phyloP scores from a whole-genome alignment of 2,329 filamentous ascomycete species.

The Penicillium sp. region DNA sequence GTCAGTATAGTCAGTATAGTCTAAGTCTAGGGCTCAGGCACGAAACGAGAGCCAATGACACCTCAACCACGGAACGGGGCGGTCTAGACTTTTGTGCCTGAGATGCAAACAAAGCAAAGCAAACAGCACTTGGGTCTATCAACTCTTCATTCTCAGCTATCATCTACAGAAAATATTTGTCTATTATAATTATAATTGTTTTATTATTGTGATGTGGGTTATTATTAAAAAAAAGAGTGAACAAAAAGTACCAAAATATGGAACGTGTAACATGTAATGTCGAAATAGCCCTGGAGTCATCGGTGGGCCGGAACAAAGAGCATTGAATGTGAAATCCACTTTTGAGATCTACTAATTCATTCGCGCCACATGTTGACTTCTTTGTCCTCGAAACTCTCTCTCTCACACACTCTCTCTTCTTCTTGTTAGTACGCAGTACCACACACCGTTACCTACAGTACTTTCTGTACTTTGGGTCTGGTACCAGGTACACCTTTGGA shows the following conservation, averaged over 20 bases:
- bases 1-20: no score
- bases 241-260: neutral
- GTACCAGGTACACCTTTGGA: neutral
- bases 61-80: slow-evolving; percentile 21
- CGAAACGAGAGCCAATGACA: slow-evolving; percentile 6
- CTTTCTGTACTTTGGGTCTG: no score
- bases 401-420: neutral
- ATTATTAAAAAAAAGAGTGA: neutral
- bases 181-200: no score
- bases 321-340: neutral
- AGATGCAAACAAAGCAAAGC: no score
- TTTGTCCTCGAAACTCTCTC: neutral
- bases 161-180: no score
- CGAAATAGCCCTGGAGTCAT: neutral
- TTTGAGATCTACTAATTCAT: neutral
- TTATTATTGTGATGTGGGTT: no score
- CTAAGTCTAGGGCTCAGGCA: neutral
- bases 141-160: neutral
- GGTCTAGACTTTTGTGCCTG: slow-evolving; percentile 20
- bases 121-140: no score
- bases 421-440: no score
- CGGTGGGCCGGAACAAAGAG: neutral
- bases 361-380: neutral
- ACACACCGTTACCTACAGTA: no score
- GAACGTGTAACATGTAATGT: neutral